Evolutionary conservation across 2,329 filamentous ascomycete species (phyloP).

Genomic region (Colletotrichum limetticola): DNA sequence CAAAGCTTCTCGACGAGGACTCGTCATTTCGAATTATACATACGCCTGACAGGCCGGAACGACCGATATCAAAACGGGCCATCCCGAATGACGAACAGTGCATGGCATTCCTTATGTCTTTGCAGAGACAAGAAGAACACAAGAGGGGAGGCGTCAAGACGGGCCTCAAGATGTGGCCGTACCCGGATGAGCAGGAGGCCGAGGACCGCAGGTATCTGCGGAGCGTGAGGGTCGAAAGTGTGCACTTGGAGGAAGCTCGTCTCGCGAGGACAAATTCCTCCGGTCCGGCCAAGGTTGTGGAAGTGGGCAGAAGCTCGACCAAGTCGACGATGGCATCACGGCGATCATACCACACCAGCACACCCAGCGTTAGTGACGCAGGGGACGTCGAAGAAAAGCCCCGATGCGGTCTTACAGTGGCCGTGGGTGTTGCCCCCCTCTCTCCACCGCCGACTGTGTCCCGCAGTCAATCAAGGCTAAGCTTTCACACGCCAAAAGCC

Average conservation of each 20-base stretch:
- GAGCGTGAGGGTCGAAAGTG: slow-evolving; percentile 25
- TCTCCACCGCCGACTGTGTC: slow-evolving; percentile 22
- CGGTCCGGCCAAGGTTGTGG: slow-evolving; percentile 26
- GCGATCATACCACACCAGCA: not conserved
- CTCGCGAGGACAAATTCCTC: slow-evolving; percentile 31
- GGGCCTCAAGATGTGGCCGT: slow-evolving; percentile 24
- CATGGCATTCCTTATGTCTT: slow-evolving; percentile 34
- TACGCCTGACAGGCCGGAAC: slow-evolving; percentile 33
- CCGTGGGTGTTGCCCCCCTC: not conserved
- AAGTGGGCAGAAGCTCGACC: slow-evolving; percentile 30
- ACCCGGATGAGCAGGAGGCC: slow-evolving; percentile 16
- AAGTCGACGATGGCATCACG: slow-evolving; percentile 18
- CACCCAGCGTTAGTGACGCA: not conserved
- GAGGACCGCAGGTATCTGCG: slow-evolving; percentile 19
- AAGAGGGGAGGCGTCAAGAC: slow-evolving; percentile 17
- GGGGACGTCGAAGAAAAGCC: not conserved
- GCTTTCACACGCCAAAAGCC: slow-evolving; percentile 4
- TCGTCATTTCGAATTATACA: slow-evolving; percentile 28
- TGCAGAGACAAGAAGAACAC: slow-evolving; percentile 30
- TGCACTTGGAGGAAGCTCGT: slow-evolving; percentile 28
- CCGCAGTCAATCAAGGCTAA: slow-evolving; percentile 2
- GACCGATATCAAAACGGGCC: slow-evolving; percentile 29
- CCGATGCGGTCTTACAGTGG: not conserved
- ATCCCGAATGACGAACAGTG: slow-evolving; percentile 35
- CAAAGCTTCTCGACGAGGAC: not conserved